Base-by-base conservation (phyloP, 768 basidiomycete species). In the Myochromella boudieri region DNA sequence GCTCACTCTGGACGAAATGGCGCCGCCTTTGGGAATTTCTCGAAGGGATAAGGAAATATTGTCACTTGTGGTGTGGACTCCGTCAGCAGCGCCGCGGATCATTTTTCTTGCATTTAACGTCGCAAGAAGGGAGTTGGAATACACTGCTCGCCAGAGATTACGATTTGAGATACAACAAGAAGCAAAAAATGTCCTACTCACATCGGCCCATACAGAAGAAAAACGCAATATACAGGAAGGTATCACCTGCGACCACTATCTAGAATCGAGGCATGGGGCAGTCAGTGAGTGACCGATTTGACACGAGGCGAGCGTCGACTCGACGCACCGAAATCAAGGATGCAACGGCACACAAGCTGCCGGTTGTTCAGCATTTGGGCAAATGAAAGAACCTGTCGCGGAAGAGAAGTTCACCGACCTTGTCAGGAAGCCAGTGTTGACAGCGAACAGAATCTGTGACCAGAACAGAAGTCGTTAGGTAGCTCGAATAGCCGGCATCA, bases 161-260 rank as follows among this genome's bases (percentile, higher is more conserved):
- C 42, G 8, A 24, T 2, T 4, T 17, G 22, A 14, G 11, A 27
- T 28, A 31, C 17, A 51, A 42, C 31, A 32, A 22, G 21, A 11
- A n/a, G 24, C 1, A 17, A 24, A 25, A 26, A 42, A 26, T 21
- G 25, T 24, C 17, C 15, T 15, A 73, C 81, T 56, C 58, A 84
- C 82, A 59, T 43, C 81, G 70, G 17, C 81, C 80, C 29, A 81
- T 72, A 57, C 72, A 76, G 52, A 81, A 82, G 59, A 77, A 84
- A 61, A 83, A 84, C 1, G 70, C 61, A 37, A 82, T 76, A 49
- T 83, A 84, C 43, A 81, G 59, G 64, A 80, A 78, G 0, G 79
- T 75, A 2, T 68, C 28, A 0, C 72, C 72, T 25, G 74, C 74
- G 14, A 68, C 66, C 10, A 66, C 49, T 56, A 81, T 81, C 79